Percentiles rank a stretch among this genome's conserved stretches.
phyloP scores from a whole-genome alignment of 257 asterid species.

The Mentha longifolia region DNA sequence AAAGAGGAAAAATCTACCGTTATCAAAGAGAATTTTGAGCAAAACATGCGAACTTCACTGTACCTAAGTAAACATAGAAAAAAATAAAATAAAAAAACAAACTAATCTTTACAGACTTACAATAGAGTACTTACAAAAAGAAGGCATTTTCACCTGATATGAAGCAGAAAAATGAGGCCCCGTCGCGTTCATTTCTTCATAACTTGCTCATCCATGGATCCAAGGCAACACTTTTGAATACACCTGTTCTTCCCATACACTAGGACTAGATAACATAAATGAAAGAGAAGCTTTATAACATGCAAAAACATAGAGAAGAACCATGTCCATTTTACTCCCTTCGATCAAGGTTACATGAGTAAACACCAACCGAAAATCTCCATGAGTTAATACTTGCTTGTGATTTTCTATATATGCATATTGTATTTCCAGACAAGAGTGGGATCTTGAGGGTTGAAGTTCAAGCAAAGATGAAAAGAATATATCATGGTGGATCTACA shows the following conservation, averaged over 20 bases:
- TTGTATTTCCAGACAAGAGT: neutral
- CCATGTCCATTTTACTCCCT: neutral
- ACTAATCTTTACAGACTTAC: too few species aligned
- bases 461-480: neutral
- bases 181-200: slow-evolving; percentile 8
- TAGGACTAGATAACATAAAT: slow-evolving; percentile 2
- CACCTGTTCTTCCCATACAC: neutral
- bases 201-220: neutral
- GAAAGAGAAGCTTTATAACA: neutral
- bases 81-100: too few species aligned
- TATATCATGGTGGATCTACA: slow-evolving; percentile 11
- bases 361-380: neutral
- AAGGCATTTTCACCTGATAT: slow-evolving; percentile 9
- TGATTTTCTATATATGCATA: neutral
- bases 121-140: neutral
- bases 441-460: neutral
- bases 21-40: neutral
- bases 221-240: neutral
- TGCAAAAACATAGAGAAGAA: neutral
- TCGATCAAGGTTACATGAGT: neutral
- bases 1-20: slow-evolving; percentile 1
- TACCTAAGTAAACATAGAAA: slow-evolving; percentile 8
- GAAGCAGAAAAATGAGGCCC: slow-evolving; percentile 24
- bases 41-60: neutral
- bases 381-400: slow-evolving; percentile 13